A percentile compares a stretch with the other conserved stretches of the same genome.
These are phyloP conservation scores for Stephania yunnanensis DNA, from an alignment of 164 flowering plant genomes.

Conservation along the genomic window DNA sequence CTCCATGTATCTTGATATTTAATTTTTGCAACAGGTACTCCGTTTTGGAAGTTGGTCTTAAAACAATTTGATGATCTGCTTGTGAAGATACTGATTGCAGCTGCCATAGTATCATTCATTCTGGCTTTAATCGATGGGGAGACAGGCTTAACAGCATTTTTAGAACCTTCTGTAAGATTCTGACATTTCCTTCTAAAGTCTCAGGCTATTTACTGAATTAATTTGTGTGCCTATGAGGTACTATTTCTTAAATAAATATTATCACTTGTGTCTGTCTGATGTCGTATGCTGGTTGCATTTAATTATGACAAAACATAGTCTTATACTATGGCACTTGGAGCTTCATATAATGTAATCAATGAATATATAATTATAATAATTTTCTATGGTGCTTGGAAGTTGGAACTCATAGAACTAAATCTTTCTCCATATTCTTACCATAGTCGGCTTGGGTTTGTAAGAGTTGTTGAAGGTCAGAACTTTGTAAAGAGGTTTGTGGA, in stretches of 20 bases:
- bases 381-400: too few relatives aligned
- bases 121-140: slow-evolving; percentile 92
- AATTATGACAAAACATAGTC: too few relatives aligned
- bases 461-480: too few relatives aligned
- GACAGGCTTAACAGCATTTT: slow-evolving; percentile 80
- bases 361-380: too few relatives aligned
- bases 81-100: slow-evolving; percentile 91
- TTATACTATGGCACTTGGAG: too few relatives aligned
- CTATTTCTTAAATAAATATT: neutral
- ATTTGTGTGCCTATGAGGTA: neutral
- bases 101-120: slow-evolving; percentile 79
- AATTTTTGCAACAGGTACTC: slow-evolving; percentile 59
- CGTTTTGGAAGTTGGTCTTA: slow-evolving; percentile 88
- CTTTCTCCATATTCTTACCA: too few relatives aligned
- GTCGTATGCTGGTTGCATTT: too few relatives aligned
- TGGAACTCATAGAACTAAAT: too few relatives aligned
- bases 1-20: neutral
- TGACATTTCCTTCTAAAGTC: slow-evolving; percentile 3
- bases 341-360: too few relatives aligned
- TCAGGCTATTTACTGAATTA: neutral
- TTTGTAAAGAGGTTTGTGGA: too few relatives aligned
- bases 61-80: slow-evolving; percentile 98
- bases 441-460: too few relatives aligned
- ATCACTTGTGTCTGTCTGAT: too few relatives aligned
- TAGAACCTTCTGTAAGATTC: slow-evolving; percentile 88